phyloP scores from a whole-genome alignment of 768 basidiomycete species.

The Kwoniella heveanensis region DNA sequence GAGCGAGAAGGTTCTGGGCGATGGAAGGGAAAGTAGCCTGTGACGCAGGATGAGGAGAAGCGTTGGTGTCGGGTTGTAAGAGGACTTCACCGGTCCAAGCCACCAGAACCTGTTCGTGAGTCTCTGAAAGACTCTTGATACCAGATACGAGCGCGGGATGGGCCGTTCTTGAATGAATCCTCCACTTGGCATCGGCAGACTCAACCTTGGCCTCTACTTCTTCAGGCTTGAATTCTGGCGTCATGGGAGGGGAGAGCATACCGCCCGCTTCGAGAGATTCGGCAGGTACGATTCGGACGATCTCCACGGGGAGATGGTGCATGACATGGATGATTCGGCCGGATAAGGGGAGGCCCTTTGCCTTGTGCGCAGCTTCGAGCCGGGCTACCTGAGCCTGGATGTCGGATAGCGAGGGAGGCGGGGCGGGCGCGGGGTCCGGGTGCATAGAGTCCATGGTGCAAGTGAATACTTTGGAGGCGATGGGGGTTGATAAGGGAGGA shows the following conservation, averaged over 20 bases:
- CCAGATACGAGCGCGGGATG: slow-evolving; percentile 95
- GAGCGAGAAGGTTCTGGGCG: slow-evolving; percentile 20
- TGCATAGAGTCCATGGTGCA: slow-evolving; percentile 52
- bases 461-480: not conserved
- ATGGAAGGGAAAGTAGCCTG: slow-evolving; percentile 29
- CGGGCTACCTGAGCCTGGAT: slow-evolving; percentile 71
- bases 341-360: slow-evolving; percentile 71
- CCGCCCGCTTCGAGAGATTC: slow-evolving; percentile 37
- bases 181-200: slow-evolving; percentile 63
- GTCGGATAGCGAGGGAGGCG: slow-evolving; percentile 60
- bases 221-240: slow-evolving; percentile 66
- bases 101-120: slow-evolving; percentile 86
- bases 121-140: slow-evolving; percentile 76
- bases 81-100: slow-evolving; percentile 92
- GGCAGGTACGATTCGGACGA: slow-evolving; percentile 59
- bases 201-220: slow-evolving; percentile 58
- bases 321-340: slow-evolving; percentile 90
- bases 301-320: slow-evolving; percentile 81
- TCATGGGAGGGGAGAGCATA: slow-evolving; percentile 70
- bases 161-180: slow-evolving; percentile 75
- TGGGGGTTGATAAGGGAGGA: too few relatives aligned
- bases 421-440: slow-evolving; percentile 52
- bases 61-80: slow-evolving; percentile 55
- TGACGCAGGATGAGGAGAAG: slow-evolving; percentile 55
- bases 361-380: slow-evolving; percentile 72